Percentiles rank a stretch among this genome's conserved stretches.
These are phyloP conservation scores for Alternaria rosae DNA, from an alignment of 2,329 filamentous ascomycete species.

Conservation along the genomic window DNA sequence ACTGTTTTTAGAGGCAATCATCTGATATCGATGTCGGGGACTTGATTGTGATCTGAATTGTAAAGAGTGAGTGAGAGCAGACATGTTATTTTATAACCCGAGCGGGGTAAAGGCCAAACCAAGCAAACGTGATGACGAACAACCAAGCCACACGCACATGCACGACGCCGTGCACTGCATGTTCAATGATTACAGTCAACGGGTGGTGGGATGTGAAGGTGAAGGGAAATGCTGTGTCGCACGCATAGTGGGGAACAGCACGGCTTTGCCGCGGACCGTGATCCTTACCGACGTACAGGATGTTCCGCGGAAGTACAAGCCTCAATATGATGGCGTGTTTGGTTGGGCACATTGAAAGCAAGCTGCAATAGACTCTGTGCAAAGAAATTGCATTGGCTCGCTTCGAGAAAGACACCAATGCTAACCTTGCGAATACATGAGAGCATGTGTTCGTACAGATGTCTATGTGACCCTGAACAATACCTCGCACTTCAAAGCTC, in stretches of 20 bases:
- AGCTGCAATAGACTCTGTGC: neutral
- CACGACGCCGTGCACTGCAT: neutral
- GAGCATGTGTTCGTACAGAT: no score
- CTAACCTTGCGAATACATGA: neutral
- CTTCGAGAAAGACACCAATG: neutral
- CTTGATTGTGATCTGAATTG: neutral
- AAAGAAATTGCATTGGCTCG: neutral
- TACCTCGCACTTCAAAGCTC: no score
- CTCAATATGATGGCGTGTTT: neutral
- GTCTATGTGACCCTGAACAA: no score
- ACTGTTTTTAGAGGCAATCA: constrained; percentile 24
- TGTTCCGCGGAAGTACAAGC: neutral
- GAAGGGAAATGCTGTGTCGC: neutral
- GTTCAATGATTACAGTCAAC: neutral
- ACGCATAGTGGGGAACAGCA: neutral
- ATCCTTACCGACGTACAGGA: neutral
- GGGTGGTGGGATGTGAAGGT: neutral
- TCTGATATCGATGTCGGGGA: constrained; percentile 24
- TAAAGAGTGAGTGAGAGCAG: neutral
- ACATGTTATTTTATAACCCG: neutral
- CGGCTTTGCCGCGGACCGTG: neutral
- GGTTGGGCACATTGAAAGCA: neutral
- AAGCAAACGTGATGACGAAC: neutral
- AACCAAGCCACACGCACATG: neutral
- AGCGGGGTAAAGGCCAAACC: neutral